Evolutionary conservation across 306 rosid species (phyloP).

Genomic region (Cicer bijugum): DNA sequence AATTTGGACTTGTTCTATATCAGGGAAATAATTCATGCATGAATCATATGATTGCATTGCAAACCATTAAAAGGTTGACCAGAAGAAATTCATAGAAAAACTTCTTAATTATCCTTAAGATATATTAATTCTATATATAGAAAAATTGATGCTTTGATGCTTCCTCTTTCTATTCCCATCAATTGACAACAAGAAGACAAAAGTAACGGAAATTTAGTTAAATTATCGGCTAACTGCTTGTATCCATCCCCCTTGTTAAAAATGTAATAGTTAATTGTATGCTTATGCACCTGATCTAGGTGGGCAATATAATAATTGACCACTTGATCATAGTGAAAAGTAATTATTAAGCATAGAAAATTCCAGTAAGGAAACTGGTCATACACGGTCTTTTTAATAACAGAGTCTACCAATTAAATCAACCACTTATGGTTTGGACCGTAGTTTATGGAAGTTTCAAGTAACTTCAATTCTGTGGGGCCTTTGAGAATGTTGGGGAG

Average conservation of each 20-base stretch:
- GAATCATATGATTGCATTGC: constrained; percentile 20
- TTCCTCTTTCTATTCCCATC: background rate
- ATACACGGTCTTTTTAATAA: constrained; percentile 50
- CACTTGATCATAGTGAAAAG: constrained; percentile 26
- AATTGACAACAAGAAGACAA: background rate
- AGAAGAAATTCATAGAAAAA: background rate
- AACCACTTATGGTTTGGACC: constrained; percentile 49
- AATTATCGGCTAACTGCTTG: background rate
- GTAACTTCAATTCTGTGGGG: constrained; percentile 60
- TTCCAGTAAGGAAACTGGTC: constrained; percentile 54
- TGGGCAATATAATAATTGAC: constrained; percentile 25
- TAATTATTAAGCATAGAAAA: constrained; percentile 48
- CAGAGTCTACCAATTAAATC: constrained; percentile 47
- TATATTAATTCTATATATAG: background rate
- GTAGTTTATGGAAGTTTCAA: constrained; percentile 66
- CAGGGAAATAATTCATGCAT: constrained; percentile 24
- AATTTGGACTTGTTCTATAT: constrained; percentile 16
- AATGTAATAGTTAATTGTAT: background rate
- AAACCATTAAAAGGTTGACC: background rate
- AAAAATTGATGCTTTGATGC: background rate
- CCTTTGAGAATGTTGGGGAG: constrained; percentile 54
- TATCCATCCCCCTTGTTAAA: background rate
- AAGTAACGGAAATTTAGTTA: background rate
- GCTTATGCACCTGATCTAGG: background rate
- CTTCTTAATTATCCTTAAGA: background rate